Evolutionary conservation across 2,329 filamentous ascomycete species (phyloP).

Genomic region (Periconia macrospinosa): DNA sequence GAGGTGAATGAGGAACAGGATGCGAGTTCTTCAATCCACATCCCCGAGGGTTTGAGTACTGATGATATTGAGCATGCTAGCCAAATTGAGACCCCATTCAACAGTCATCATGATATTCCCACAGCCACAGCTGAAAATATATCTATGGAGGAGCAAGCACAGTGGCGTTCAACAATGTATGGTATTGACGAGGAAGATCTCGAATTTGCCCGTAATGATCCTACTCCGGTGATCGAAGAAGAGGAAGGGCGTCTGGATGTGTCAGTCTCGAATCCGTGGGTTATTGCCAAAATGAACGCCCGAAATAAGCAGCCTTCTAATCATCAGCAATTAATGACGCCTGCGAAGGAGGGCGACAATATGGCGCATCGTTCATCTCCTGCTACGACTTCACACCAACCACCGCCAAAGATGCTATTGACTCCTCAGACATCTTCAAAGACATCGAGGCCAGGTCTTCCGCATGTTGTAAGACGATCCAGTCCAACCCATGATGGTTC

Average conservation of each 20-base stretch:
- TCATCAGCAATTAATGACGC: constrained; percentile 27
- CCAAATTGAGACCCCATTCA: background rate
- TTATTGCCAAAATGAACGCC: constrained; percentile 52
- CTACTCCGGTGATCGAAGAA: constrained; percentile 19
- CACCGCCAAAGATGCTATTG: constrained; percentile 7
- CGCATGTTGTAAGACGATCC: background rate
- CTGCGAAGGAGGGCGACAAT: constrained; percentile 20
- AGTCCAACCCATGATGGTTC: background rate
- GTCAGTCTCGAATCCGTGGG: constrained; percentile 52
- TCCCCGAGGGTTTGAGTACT: no score
- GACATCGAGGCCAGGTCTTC: background rate
- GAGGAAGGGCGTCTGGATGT: constrained; percentile 36
- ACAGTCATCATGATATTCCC: background rate
- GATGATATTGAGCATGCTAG: background rate
- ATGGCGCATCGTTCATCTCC: constrained; percentile 12
- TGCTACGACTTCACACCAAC: constrained; percentile 1
- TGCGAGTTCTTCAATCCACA: no score
- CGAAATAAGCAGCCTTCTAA: constrained; percentile 16
- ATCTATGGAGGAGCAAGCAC: constrained; percentile 4
- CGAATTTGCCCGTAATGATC: constrained; percentile 20
- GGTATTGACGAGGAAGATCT: constrained; percentile 42
- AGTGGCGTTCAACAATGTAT: constrained; percentile 44
- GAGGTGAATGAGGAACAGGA: no score
- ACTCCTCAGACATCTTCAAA: constrained; percentile 21
- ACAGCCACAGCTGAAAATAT: background rate